Evolutionary conservation across 23 red algal genomes (phyloP), one percentile per base, ranked within the genome.

Genomic region (Pyropia yezoensis): DNA sequence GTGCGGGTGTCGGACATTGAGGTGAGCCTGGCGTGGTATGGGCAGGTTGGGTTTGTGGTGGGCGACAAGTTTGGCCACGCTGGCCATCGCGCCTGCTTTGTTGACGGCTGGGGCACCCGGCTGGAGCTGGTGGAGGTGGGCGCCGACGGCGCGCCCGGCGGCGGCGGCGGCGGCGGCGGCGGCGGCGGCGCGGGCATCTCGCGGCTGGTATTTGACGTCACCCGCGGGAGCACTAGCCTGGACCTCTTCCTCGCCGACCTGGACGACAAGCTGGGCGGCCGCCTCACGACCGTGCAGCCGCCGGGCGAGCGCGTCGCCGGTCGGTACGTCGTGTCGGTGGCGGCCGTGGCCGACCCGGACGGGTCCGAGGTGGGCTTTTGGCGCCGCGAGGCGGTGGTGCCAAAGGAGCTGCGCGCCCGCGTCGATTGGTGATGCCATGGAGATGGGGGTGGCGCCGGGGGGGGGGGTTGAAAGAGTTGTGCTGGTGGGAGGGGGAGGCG

Each of bases 1-100:
- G 61, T 90, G 49, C 59, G 79, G 14, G 87, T 90, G 18, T 39
- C 69, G 17, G 75, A 90, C 66, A 90, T 90, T 20, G 87, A 90
- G 49, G 18, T 57, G 50, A 78, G 71, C 25, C 73, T 90, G 20
- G 87, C 87, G 25, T 90, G 69, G 59, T 90, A 90, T 59, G 87
- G 87, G 7, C 57, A 53, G 27, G 33, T 90, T 32, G 87, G 87
- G 15, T 90, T 90, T 68, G 50, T 57, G 20, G 67, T 90, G 23
- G 70, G 51, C 33, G 75, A 81, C 27, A 90, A 90, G 53, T 90
- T 68, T 71, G 25, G 80, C 17, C 74, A 67, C 18, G 73, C 57
- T 7, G 75, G 69, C 22, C 39, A 49, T 21, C 87, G 87, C 14
- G 87, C 87, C 25, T 90, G 87, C 50, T 90, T 69, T 59, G 65